Evolutionary conservation across 1,139 yeast genomes (phyloP).

Genomic region (Zygoascus sp.): DNA sequence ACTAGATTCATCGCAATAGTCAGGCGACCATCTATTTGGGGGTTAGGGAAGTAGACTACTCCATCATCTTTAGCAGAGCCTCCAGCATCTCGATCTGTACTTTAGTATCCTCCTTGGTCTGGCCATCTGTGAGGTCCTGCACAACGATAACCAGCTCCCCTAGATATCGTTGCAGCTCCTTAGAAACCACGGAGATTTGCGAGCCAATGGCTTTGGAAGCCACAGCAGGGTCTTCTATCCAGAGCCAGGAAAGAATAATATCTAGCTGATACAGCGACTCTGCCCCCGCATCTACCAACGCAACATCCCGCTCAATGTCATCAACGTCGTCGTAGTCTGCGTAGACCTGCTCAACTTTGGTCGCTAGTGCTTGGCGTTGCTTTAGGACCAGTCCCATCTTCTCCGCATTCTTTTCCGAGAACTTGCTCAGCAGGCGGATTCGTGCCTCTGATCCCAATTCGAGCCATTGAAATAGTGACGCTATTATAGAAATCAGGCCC

Average conservation of each 20-base stretch:
- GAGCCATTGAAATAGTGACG: constrained; percentile 30
- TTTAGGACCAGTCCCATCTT: constrained; percentile 15
- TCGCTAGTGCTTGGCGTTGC: constrained; percentile 6
- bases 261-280: constrained; percentile 25
- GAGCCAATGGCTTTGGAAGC: neutral
- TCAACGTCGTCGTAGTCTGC: constrained; percentile 19
- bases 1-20: no score
- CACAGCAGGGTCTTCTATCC: constrained; percentile 25
- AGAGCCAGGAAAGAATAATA: constrained; percentile 31
- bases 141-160: neutral
- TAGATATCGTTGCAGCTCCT: neutral
- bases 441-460: constrained; percentile 31
- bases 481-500: constrained; percentile 24
- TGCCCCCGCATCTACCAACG: constrained; percentile 28
- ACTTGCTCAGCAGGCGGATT: constrained; percentile 28
- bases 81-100: neutral
- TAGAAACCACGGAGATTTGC: neutral
- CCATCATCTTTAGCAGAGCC: neutral
- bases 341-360: constrained; percentile 8
- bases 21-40: no score
- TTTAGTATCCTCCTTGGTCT: neutral
- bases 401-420: constrained; percentile 25
- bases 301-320: constrained; percentile 23
- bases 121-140: neutral
- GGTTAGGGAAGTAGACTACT: neutral